Evolutionary conservation across 768 basidiomycete species (phyloP).

Genomic region (Auriscalpium orientale): DNA sequence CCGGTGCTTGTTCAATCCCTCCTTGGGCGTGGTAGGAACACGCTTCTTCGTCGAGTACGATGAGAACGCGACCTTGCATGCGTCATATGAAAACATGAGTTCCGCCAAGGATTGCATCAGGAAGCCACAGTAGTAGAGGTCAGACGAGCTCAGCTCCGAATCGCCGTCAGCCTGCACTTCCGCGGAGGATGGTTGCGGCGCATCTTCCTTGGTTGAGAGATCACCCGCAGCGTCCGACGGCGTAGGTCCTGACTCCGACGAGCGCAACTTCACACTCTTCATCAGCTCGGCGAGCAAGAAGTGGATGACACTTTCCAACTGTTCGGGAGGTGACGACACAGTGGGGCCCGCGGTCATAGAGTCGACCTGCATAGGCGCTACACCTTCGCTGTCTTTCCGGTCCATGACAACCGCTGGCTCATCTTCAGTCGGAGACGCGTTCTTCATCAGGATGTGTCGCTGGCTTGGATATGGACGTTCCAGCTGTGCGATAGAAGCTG

Average conservation of each 20-base stretch:
- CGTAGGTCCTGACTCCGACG: background rate
- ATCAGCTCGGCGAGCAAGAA: conserved; percentile 69
- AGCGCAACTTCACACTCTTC: conserved; percentile 36
- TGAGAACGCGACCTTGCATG: conserved; percentile 84
- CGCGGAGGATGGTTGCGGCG: background rate
- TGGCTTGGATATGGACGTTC: conserved; percentile 44
- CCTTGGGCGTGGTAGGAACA: conserved; percentile 54
- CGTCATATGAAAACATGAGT: conserved; percentile 85
- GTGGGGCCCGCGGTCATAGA: conserved; percentile 16
- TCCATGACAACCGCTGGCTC: background rate
- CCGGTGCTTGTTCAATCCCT: conserved; percentile 49
- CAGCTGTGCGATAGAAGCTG: conserved; percentile 65
- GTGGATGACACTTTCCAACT: conserved; percentile 55
- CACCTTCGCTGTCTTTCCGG: background rate
- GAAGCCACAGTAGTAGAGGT: conserved; percentile 63
- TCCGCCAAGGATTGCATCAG: conserved; percentile 90
- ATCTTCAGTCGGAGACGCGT: background rate
- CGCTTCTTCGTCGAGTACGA: conserved; percentile 66
- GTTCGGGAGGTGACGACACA: conserved; percentile 28
- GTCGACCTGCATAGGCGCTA: conserved; percentile 10
- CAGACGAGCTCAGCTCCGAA: background rate
- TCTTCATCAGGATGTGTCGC: conserved; percentile 24
- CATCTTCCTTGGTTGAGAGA: background rate
- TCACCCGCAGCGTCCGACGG: background rate
- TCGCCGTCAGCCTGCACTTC: conserved; percentile 1